phyloP scores from a whole-genome alignment of 106 monocot species.

The Cymbidium sinense region DNA sequence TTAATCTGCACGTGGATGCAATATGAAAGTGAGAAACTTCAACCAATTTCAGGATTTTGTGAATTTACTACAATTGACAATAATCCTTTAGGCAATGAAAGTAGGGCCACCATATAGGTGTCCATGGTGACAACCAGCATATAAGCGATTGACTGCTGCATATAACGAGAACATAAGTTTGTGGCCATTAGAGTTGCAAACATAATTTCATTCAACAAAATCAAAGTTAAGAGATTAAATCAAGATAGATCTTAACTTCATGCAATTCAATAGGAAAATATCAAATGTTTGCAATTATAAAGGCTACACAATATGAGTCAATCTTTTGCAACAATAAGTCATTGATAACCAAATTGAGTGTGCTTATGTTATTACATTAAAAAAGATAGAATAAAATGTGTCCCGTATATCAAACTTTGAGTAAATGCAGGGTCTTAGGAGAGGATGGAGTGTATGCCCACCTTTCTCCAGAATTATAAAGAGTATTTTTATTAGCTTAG shows the following conservation, averaged over 20 bases:
- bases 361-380: too few species aligned
- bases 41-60: background rate
- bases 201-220: background rate
- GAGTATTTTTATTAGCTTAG: too few species aligned
- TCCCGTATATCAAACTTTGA: too few species aligned
- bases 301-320: too few species aligned
- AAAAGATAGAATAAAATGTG: too few species aligned
- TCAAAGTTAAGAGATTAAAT: background rate
- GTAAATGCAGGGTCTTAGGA: too few species aligned
- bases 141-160: background rate
- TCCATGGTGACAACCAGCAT: background rate
- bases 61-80: background rate
- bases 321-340: too few species aligned
- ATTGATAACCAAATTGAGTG: too few species aligned
- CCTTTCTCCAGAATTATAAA: too few species aligned
- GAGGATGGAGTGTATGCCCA: too few species aligned
- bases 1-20: background rate
- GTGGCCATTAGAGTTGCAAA: background rate
- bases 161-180: background rate
- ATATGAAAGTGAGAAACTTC: background rate
- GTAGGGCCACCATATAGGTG: background rate
- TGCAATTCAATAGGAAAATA: background rate
- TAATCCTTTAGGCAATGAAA: background rate
- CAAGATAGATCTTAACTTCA: background rate
- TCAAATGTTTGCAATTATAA: too few species aligned